Percentiles rank a stretch among this genome's conserved stretches.
Conservation (phyloP, 306 rosid species). For the Fagus crenata region DNA sequence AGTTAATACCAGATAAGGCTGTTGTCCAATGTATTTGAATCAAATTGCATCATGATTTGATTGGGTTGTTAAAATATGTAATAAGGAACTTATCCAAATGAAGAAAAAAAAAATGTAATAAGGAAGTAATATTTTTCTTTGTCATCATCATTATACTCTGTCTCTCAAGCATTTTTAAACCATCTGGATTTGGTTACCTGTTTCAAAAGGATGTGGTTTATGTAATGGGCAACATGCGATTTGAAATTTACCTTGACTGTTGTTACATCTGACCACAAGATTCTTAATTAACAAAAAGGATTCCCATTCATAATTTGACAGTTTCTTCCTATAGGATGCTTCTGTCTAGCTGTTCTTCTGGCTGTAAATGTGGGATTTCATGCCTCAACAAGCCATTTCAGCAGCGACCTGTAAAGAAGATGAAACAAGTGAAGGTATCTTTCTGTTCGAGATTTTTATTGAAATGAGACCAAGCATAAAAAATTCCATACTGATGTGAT, state of each 20-base stretch:
- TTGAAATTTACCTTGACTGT: neutral
- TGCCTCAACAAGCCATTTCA: constrained; percentile 94
- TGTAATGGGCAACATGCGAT: too few species aligned
- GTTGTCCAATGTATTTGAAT: neutral
- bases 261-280: neutral
- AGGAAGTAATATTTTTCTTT: too few species aligned
- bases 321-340: constrained; percentile 63
- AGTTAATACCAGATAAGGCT: too few species aligned
- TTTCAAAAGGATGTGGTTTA: too few species aligned
- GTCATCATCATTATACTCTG: too few species aligned
- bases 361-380: constrained; percentile 78
- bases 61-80: too few species aligned
- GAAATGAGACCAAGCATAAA: neutral
- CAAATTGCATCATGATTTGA: neutral
- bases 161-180: too few species aligned
- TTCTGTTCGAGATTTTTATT: constrained; percentile 6
- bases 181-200: too few species aligned
- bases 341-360: constrained; percentile 87
- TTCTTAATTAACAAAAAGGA: constrained; percentile 13
- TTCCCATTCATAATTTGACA: constrained; percentile 24
- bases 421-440: constrained; percentile 83
- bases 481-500: neutral
- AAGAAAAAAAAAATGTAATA: too few species aligned
- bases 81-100: too few species aligned
- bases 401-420: constrained; percentile 68